Evolutionary conservation across 345 rosid genomes (phyloP), one percentile per base, ranked within the genome.

Genomic region (Eucalyptus brandiana): DNA sequence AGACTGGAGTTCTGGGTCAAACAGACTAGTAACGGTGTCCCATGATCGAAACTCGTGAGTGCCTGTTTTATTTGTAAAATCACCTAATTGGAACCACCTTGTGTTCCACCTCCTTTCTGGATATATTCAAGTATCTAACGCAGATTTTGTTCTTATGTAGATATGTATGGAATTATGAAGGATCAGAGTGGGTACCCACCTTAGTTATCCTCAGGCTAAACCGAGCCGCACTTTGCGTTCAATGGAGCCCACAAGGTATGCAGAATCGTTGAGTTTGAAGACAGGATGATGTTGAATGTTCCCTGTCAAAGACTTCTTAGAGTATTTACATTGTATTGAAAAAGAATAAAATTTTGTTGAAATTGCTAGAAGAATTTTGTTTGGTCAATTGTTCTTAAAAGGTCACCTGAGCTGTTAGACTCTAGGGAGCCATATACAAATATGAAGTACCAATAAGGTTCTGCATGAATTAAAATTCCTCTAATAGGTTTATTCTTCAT

Each of bases 41-140:
- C 99, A 98, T 91, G 99, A 97, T 91, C 94, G 99, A 90, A 96
- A 96, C 95, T 97, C 99, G 99, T 98, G 91, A 96, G 99, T 95
- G 86, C 86, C 91, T 91, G 88, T 80, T 72, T 80, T 42, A 67
- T 87, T 90, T 44, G 47, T 45, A 48, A 49, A 37, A 87, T 87
- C 54, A 87, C 12, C 19, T 67, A 40, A 88, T 28, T 88, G 90
- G 53, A 58, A 16, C 34, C 30, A 28, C 47, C 30, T 40, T 60
- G 49, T 58, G 50, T 88, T 88, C 32, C 40, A 48, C 30, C 45
- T 50, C 51, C 40, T 21, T 49, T 81, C 54, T 81, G 53, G 47
- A 76, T 76, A 40, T 21, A 37, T 40, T 40, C 47, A 76, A 76
- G 85, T 87, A 81, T 9, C 87, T 88, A 28, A 80, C 5, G 48